Conservation (phyloP, 2,329 filamentous ascomycete species). For the Xylariaceae sp. region DNA sequence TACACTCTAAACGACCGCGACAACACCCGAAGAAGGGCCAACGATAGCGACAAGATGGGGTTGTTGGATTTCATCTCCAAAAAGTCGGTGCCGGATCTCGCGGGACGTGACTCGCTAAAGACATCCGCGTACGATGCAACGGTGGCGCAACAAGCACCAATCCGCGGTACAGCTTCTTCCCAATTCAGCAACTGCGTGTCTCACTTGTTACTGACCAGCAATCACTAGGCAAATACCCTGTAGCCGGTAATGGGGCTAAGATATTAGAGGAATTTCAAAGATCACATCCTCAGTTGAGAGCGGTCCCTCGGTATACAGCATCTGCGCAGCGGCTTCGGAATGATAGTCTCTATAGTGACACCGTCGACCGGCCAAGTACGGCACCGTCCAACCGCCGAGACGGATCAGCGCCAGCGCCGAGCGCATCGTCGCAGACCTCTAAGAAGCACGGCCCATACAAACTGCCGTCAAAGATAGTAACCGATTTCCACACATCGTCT, state of each 20-base stretch:
- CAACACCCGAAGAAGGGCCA: no score
- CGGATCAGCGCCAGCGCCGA: slow-evolving; percentile 16
- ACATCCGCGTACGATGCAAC: slow-evolving; percentile 37
- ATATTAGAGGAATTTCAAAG: slow-evolving; percentile 35
- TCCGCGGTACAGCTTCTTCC: slow-evolving; percentile 31
- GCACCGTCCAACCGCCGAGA: slow-evolving; percentile 25
- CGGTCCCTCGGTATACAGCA: slow-evolving; percentile 18
- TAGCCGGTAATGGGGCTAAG: slow-evolving; percentile 39
- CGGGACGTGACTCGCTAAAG: slow-evolving; percentile 25
- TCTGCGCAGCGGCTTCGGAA: slow-evolving; percentile 33
- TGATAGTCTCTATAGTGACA: slow-evolving; percentile 22
- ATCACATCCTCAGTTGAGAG: slow-evolving; percentile 28
- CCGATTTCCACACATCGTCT: slow-evolving; percentile 9
- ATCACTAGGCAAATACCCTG: slow-evolving; percentile 36
- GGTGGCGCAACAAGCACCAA: slow-evolving; percentile 34
- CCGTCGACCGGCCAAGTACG: slow-evolving; percentile 35
- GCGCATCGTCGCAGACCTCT: slow-evolving; percentile 9
- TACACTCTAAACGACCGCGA: no score
- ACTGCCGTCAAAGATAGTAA: slow-evolving; percentile 22
- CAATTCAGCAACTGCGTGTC: slow-evolving; percentile 17
- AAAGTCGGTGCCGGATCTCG: slow-evolving; percentile 21
- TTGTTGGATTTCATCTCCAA: slow-evolving; percentile 33
- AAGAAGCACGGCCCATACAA: slow-evolving; percentile 27
- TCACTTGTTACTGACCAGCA: slow-evolving; percentile 18
- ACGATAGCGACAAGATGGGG: slow-evolving; percentile 35